Percentiles rank a stretch among this genome's conserved stretches.
These are phyloP conservation scores for Cutaneotrichosporon dermatis DNA, from an alignment of 1,284 basidiomycete species.

Conservation along the genomic window DNA sequence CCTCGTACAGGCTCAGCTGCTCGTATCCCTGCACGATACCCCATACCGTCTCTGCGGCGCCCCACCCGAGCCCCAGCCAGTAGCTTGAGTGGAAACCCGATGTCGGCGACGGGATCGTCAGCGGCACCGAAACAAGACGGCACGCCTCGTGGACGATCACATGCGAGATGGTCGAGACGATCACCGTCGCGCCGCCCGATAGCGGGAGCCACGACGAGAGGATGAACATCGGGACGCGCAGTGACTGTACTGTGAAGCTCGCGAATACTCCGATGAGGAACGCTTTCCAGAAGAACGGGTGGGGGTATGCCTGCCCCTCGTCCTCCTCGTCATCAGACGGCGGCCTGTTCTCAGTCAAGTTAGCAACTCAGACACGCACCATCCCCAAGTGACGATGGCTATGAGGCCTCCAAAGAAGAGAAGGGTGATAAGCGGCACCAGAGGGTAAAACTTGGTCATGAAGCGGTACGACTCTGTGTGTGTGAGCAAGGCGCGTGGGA, in stretches of 20 bases:
- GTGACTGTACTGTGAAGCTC: conserved; percentile 40
- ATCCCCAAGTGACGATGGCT: conserved; percentile 43
- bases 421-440: conserved; percentile 40
- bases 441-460: conserved; percentile 41
- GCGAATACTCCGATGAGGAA: conserved; percentile 45
- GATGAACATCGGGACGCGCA: conserved; percentile 41
- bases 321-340: conserved; percentile 36
- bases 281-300: conserved; percentile 41
- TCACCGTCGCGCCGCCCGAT: conserved; percentile 1
- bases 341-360: conserved; percentile 35
- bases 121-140: conserved; percentile 39
- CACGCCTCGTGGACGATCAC: conserved; percentile 41
- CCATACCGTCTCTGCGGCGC: conserved; percentile 44
- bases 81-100: conserved; percentile 47
- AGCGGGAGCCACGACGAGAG: conserved; percentile 30
- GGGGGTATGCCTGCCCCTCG: conserved; percentile 44
- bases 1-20: conserved; percentile 44
- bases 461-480: conserved; percentile 39
- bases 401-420: conserved; percentile 35
- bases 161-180: conserved; percentile 29
- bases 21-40: conserved; percentile 47
- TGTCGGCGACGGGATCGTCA: conserved; percentile 37
- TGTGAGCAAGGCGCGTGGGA: not conserved
- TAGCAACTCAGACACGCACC: conserved; percentile 27
- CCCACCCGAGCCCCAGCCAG: conserved; percentile 48